Base-by-base conservation (phyloP, 2,329 filamentous ascomycete species). In the Ophiostoma australiae region DNA sequence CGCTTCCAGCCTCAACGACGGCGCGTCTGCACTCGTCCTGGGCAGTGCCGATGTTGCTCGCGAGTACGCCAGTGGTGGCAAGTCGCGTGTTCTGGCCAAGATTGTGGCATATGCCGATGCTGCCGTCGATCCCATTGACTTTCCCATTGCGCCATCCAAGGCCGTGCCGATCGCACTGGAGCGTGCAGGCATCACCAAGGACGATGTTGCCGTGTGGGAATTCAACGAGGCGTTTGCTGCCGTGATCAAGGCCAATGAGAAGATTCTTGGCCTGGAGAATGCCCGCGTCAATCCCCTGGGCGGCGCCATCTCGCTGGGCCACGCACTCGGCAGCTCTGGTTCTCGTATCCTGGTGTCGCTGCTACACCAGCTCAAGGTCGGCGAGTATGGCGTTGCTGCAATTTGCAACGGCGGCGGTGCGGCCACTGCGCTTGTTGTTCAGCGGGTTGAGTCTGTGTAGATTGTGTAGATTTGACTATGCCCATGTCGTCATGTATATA, bases 171-270 rank as follows among this genome's bases (percentile, higher is more conserved):
- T 97, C 76, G 94, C 94, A 13, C 85, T 99, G 69, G 87, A 93
- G 80, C 87, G 94, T 71, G 95, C 95, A 0, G 94, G 94, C 13
- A 94, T 99, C 75, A 92, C 88, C 74, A 93, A 94, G 81, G 91
- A 96, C 67, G 91, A 98, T 80, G 93, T 99, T 66, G 90, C 94
- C 5, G 83, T 97, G 31, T 98, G 95, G 94, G 95, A 98, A 80
- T 97, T 99, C 81, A 99, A 99, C 80, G 95, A 99, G 82, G 95
- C 95, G 0, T 99, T 99, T 78, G 94, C 95, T 37, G 92, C 92
- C 4, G 94, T 97, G 39, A 95, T 97, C 80, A 93, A 95, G 79
- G 94, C 94, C 61, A 97, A 98, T 78, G 90, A 92, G 77, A 63
- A 90, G 90, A 93, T 96, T 73, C 86, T 97, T 44, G 92, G 91